A percentile compares a stretch with the other conserved stretches of the same genome.
Evolutionary conservation across 2,329 filamentous ascomycete species (phyloP).

Genomic region (Aspergillus tanneri): DNA sequence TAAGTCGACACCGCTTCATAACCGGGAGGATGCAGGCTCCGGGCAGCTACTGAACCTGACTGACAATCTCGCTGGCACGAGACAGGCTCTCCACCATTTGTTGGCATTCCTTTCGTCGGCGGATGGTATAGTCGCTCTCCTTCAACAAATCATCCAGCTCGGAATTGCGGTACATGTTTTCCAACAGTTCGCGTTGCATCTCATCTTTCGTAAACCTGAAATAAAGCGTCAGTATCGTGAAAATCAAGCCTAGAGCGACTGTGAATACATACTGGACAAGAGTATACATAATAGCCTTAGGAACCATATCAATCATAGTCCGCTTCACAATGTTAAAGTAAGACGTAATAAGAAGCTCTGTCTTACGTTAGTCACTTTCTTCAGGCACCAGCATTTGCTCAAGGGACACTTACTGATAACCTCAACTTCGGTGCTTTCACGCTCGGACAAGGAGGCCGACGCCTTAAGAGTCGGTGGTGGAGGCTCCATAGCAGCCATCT

Average conservation of each 20-base stretch:
- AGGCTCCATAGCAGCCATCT: conserved; percentile 98
- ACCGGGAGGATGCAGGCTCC: neutral
- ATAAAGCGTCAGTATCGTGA: conserved; percentile 11
- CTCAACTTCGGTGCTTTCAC: conserved; percentile 93
- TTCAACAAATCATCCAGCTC: conserved; percentile 92
- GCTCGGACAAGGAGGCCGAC: conserved; percentile 87
- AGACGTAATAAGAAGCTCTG: conserved; percentile 89
- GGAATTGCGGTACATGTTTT: conserved; percentile 93
- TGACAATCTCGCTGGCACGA: conserved; percentile 94
- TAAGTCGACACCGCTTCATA: conserved; percentile 18
- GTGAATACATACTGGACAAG: conserved; percentile 76
- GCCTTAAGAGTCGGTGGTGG: conserved; percentile 92
- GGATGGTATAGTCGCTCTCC: conserved; percentile 95
- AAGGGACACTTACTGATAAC: conserved; percentile 76
- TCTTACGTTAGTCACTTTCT: conserved; percentile 16
- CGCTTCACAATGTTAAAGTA: conserved; percentile 98
- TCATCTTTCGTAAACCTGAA: conserved; percentile 88
- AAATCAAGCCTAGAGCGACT: too few relatives aligned
- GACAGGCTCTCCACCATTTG: conserved; percentile 96
- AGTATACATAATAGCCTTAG: conserved; percentile 97
- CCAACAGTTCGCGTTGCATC: conserved; percentile 95
- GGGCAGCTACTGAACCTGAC: conserved; percentile 59
- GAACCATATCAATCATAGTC: conserved; percentile 99
- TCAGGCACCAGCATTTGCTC: too few relatives aligned
- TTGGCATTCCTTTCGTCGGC: conserved; percentile 94